Evolutionary conservation across 2,329 filamentous ascomycete genomes (phyloP).

Genomic region (Xylariaceae sp.): DNA sequence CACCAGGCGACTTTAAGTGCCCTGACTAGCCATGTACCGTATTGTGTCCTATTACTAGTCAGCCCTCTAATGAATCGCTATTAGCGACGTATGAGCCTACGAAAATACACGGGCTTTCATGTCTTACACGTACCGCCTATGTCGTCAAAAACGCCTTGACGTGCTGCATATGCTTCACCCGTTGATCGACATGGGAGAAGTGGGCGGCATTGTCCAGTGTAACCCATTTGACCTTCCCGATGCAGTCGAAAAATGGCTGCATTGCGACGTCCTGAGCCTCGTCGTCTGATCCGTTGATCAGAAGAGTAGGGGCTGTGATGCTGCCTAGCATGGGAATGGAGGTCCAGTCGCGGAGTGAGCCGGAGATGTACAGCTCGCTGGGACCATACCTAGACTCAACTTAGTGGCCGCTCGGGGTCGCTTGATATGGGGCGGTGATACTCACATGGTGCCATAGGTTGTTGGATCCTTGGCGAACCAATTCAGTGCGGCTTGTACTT

Average conservation of each 20-base stretch:
- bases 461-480: slow-evolving; percentile 26
- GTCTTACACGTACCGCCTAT: no score
- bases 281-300: slow-evolving; percentile 28
- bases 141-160: slow-evolving; percentile 1
- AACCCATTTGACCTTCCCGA: slow-evolving; percentile 29
- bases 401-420: background rate
- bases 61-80: no score
- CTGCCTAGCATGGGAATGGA: slow-evolving; percentile 14
- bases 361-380: slow-evolving; percentile 11
- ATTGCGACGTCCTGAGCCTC: slow-evolving; percentile 28
- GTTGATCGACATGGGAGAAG: slow-evolving; percentile 26
- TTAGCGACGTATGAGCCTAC: no score
- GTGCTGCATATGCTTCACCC: slow-evolving; percentile 20
- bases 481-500: slow-evolving; percentile 22
- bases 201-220: slow-evolving; percentile 28
- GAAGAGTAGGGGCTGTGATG: slow-evolving; percentile 26
- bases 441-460: slow-evolving; percentile 26
- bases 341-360: slow-evolving; percentile 20
- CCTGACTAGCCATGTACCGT: no score
- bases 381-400: slow-evolving; percentile 10
- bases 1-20: no score
- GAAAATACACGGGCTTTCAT: no score
- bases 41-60: no score
- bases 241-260: slow-evolving; percentile 27
- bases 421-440: background rate